Base-by-base conservation (phyloP, 208 protist species). In the Wallacemonas collosoma region DNA sequence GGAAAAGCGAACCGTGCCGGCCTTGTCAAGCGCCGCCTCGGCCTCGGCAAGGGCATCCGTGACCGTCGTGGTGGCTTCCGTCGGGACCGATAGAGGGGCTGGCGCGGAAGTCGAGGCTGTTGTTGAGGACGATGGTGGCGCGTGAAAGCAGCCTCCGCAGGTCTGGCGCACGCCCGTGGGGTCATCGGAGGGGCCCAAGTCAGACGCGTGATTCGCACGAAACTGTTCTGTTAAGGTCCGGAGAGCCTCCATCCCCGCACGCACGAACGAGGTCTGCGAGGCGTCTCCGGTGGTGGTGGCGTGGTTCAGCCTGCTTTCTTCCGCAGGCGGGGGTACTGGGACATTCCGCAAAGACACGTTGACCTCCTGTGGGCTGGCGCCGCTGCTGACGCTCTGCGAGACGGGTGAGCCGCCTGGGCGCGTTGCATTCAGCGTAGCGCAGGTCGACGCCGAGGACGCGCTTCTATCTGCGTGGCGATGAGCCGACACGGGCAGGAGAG, bases 1-100 rank as follows among this genome's bases (percentile, higher is more conserved):
- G n/a, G 73, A 85, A 68, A 84, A 86, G 55, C 26, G 45, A n/a
- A 65, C 26, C 26, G 26, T 35, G 56, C 36, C 17, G 8, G 38
- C 36, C 12, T 8, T 9, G 36, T 62, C 36, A 12, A 5, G 38
- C 62, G 15, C 62, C 9, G 6, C 62, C 44, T 55, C 47, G 17
- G 7, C 44, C 40, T 64, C 38, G 41, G 58, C 58, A 14, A 45
- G 11, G 7, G 11, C 35, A 6, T 64, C 40, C 40, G 14, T 40
- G 26, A 26, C 26, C 26, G 26, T 26, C 26, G 26, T 48, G 47
- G 11, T 51, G 47, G 14, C 11, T 14, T 51, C 47, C 11, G 47
- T 15, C 47, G 47, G 47, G 47, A 14, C 47, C 47, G 47, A 51
- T 51, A 14, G 26, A 26, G 26, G 26, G 26, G 26, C 26, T 15